Conservation (phyloP, 768 basidiomycete genomes). For the Asterophora lycoperdoides region DNA sequence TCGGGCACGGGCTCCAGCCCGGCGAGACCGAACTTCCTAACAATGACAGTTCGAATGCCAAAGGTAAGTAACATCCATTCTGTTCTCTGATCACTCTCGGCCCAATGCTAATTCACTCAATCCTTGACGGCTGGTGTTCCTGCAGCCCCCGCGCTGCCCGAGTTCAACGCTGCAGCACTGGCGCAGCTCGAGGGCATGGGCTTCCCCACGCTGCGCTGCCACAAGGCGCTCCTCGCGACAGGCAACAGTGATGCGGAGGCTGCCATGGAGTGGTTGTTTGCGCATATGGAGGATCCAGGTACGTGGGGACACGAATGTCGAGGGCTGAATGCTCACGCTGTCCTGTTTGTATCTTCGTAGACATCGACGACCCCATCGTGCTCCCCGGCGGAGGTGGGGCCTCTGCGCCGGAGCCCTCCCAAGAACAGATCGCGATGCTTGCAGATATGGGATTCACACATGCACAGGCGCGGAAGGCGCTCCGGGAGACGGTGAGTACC, state of each 20-base stretch:
- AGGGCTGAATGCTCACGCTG: neutral
- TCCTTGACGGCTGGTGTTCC: neutral
- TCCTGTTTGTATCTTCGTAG: constrained; percentile 35
- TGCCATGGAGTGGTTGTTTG: constrained; percentile 96
- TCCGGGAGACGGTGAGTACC: constrained; percentile 71
- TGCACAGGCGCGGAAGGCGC: constrained; percentile 81
- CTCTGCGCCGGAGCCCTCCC: constrained; percentile 50
- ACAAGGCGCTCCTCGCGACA: constrained; percentile 88
- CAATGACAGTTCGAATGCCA: constrained; percentile 20
- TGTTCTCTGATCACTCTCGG: too few relatives aligned
- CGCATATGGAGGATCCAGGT: constrained; percentile 94
- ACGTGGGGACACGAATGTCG: too few relatives aligned
- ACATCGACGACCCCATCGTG: constrained; percentile 77
- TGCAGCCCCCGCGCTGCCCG: constrained; percentile 38
- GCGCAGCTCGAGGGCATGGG: constrained; percentile 84
- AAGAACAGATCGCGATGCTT: constrained; percentile 70
- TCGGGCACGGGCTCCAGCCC: constrained; percentile 66
- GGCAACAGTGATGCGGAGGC: constrained; percentile 69
- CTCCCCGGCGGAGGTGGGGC: constrained; percentile 18
- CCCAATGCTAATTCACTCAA: too few relatives aligned
- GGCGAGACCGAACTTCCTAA: constrained; percentile 70
- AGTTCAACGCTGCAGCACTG: constrained; percentile 74
- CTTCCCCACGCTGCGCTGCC: constrained; percentile 80
- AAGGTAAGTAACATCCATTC: too few relatives aligned
- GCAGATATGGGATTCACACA: constrained; percentile 90